Evolutionary conservation across 106 monocot genomes (phyloP), one percentile per base, ranked within the genome.

Genomic region (Amphibolis antarctica): DNA sequence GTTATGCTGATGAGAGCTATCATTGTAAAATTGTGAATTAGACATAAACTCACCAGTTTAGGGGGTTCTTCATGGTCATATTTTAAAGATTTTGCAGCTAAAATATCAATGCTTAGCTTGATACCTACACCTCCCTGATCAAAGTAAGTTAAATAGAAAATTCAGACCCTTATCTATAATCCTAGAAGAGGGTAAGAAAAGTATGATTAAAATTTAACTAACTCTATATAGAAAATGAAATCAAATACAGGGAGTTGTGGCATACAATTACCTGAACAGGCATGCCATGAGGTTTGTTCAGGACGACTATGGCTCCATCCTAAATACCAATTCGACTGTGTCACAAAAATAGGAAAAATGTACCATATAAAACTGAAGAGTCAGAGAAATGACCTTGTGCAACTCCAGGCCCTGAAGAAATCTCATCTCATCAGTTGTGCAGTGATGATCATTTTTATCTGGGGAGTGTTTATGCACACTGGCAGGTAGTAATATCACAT

Each of bases 211-310:
- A 23, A 55, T 4, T 50, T 28, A 75, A 68, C 1, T 5, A 17
- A 60, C 20, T 6, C 42, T 15, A 61, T 12, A 46, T n/a, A 14
- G 17, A 11, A 14, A 21, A 59, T 59, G 13, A n/a, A 11, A 20
- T 47, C 5, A 31, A 9, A 63, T 28, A 22, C 29, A 30, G 24
- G 12, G 7, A 54, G 14, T 1, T 26, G 23, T 55, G 14, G 59
- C 36, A 43, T 23, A 26, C 4, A 1, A 6, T 71, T 71, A 93
- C 93, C 85, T 94, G 93, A 5, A 86, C 86, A n/a, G 86, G 66
- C 77, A 94, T 64, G 42, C 94, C 89, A 58, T 79, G 77, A 50
- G 89, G 89, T 62, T 94, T 94, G 59, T 94, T 94, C 46, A 94
- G 36, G 46, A 74, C 86, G 71, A 94, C 76, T 52, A 89, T 83